Evolutionary conservation across 306 rosid genomes (phyloP), one percentile per base, ranked within the genome.

Genomic region (Quercus rubra): DNA sequence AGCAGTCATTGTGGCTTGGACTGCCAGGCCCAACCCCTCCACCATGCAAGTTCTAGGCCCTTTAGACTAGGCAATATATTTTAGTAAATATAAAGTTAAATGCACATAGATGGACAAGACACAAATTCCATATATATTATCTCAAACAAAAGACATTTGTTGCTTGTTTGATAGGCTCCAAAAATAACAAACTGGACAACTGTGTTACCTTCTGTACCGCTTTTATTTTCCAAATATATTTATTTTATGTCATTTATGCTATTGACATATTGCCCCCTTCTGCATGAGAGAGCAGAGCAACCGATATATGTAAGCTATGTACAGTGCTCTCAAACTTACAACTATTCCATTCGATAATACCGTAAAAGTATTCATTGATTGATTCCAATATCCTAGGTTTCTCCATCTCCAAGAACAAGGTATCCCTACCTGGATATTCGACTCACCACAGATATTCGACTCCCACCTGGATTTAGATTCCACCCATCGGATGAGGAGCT

Each of bases 381-480:
- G 46, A 2, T 41, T 41, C 46, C 46, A 41, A 41, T 41, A 41
- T 83, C 84, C 83, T 80, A 75, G 91, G 77, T 86, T 88, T 82
- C 88, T 84, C 82, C 87, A 72, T 55, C 64, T 17, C 80, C 30
- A 78, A 73, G 58, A 74, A 58, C 74, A 66, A 21, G 59, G 70
- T 30, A 21, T 73, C 63, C 63, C 70, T 31, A 78, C 83, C 83
- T 87, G 93, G 90, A 82, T n/a, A n/a, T n/a, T n/a, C n/a, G n/a
- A n/a, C 80, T 76, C 74, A 83, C 75, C 63, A 13, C 77, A 0
- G 92, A 84, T 77, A 75, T 88, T 70, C 91, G 85, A 43, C 93
- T 92, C 69, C 97, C 95, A 23, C 92, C 97, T 25, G 97, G 97
- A 51, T 92, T 92, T 71, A 88, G 97, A 82, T 92, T 92, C 76